Percentiles rank a stretch among this genome's conserved stretches.
Evolutionary conservation across 2,329 filamentous ascomycete species (phyloP).

Genomic region (Aspergillus texensis): DNA sequence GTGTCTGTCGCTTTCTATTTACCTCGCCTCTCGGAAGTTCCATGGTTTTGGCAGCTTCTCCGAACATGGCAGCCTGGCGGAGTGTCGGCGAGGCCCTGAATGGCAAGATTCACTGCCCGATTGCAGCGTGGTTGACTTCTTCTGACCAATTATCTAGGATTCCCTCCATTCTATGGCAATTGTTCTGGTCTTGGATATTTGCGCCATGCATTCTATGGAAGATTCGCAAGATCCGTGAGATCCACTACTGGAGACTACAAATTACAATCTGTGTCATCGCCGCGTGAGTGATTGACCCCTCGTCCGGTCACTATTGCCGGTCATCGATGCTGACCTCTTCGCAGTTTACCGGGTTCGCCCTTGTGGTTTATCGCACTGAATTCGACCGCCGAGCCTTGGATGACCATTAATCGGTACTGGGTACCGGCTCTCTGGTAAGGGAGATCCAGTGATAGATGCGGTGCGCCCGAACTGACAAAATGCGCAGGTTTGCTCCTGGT

Average conservation of each 20-base stretch:
- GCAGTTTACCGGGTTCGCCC: neutral
- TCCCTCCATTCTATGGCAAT: neutral
- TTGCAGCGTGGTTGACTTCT: neutral
- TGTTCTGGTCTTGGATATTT: slow-evolving; percentile 1
- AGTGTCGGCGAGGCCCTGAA: neutral
- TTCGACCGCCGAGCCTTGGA: neutral
- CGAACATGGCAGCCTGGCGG: neutral
- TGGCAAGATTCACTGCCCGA: neutral
- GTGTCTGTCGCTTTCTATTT: neutral
- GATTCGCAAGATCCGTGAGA: neutral
- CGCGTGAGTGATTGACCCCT: neutral
- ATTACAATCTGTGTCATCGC: neutral
- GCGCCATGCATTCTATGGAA: neutral
- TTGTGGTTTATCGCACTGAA: neutral
- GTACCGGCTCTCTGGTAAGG: neutral
- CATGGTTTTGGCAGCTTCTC: neutral
- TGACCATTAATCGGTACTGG: neutral
- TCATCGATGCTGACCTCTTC: neutral
- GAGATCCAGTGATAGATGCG: neutral
- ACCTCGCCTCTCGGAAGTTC: neutral
- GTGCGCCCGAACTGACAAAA: neutral
- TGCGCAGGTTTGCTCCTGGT: neutral
- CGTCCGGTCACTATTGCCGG: too few relatives aligned
- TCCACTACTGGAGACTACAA: neutral
- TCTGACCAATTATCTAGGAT: neutral